Base-by-base conservation (phyloP, 345 rosid genomes). In the Eucalyptus marginata region DNA sequence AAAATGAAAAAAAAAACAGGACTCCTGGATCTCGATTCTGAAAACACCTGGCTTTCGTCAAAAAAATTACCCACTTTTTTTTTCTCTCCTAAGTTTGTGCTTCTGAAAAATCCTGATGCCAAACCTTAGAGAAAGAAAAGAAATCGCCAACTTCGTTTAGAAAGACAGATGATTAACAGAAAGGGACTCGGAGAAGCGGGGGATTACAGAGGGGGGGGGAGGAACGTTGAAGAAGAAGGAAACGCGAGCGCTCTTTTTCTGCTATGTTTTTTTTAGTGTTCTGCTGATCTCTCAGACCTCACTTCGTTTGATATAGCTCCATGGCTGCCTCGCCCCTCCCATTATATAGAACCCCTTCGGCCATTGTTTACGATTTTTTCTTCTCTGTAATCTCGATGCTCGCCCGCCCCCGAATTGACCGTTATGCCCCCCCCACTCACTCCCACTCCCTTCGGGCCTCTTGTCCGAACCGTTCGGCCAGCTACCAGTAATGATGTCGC, bases 151-250 rank as follows among this genome's bases (percentile, higher is more conserved):
- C 83, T 76, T 71, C 46, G 86, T 8, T 52, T 58, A 29, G 91
- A 94, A 96, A 96, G 94, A 94, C 97, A 93, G 97, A 92, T 94
- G 93, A 94, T 94, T 93, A 86, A 93, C 96, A 96, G 98, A 95
- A 94, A 94, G 95, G 94, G 96, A 94, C 92, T 92, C 93, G 92
- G 96, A 93, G 93, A 93, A 93, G 93, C 94, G 93, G 93, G 95
- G 46, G 8, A 18, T 33, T 25, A 27, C 49, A 71, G 81, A 79
- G 29, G 87, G 80, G 87, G 80, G 76, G 33, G 87, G 0, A 31
- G 86, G 76, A 76, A 9, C 14, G 47, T 40, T 22, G 93, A 29
- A 36, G 90, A 86, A 76, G 91, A 25, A 36, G 92, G 46, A 87
- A 20, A 68, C 27, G 83, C 84, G 16, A 76, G 47, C 47, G 14